Evolutionary conservation across 2,329 filamentous ascomycete genomes (phyloP).

Genomic region (Lecanoromycetidae sp.): DNA sequence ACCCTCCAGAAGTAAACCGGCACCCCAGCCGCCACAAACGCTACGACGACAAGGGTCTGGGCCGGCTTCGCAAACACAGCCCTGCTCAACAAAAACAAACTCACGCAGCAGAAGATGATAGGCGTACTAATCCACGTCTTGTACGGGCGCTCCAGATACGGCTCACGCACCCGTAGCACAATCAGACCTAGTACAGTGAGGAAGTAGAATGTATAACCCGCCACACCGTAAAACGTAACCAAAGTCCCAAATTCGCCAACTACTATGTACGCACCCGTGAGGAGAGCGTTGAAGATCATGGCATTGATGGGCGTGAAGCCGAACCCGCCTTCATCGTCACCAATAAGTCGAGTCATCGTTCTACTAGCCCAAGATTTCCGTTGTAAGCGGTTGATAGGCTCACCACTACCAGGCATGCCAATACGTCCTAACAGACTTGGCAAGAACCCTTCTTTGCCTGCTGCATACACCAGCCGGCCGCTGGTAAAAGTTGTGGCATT

Average conservation of each 20-base stretch:
- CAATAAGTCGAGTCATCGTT: constrained; percentile 49
- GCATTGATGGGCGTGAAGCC: constrained; percentile 94
- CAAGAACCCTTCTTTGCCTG: constrained; percentile 89
- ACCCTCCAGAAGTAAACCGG: constrained; percentile 86
- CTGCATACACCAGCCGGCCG: constrained; percentile 81
- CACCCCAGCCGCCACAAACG: constrained; percentile 70
- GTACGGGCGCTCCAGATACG: constrained; percentile 78
- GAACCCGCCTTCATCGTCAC: constrained; percentile 65
- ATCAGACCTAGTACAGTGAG: constrained; percentile 88
- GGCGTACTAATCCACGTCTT: constrained; percentile 94
- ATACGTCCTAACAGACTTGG: constrained; percentile 73
- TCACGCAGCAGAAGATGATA: constrained; percentile 97
- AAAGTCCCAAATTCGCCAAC: constrained; percentile 86
- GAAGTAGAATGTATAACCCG: constrained; percentile 96
- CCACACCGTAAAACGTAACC: constrained; percentile 93
- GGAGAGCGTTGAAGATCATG: constrained; percentile 62
- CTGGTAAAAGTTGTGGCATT: constrained; percentile 93
- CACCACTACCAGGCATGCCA: constrained; percentile 44
- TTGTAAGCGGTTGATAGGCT: constrained; percentile 19
- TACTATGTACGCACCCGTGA: constrained; percentile 67
- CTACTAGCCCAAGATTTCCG: constrained; percentile 31
- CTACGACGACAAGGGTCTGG: constrained; percentile 77
- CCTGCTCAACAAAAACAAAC: constrained; percentile 75
- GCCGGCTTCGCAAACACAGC: constrained; percentile 83
- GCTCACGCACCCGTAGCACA: constrained; percentile 75